Evolutionary conservation across 2,329 filamentous ascomycete genomes (phyloP), one percentile per base, ranked within the genome.

Genomic region (Fusarium tuaranense): DNA sequence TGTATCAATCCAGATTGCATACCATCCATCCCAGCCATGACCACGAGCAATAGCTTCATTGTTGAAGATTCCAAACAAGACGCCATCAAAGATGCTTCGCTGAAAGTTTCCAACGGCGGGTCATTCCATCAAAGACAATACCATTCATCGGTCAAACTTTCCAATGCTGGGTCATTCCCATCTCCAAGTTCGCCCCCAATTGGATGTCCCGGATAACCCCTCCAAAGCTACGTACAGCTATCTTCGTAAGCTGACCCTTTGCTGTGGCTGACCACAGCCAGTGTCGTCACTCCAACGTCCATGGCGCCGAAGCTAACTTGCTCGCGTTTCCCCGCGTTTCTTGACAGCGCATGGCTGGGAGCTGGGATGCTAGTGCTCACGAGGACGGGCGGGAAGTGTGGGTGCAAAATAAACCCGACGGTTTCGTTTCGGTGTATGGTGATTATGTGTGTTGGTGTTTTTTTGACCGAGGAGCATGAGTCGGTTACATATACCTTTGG

Each of bases 281-380:
- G 41, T 76, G 74, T 76, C 70, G 73, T 76, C 75, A 77, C 75
- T 46, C 46, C 44, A 71, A 48, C 68, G 68, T 67, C 32, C 58
- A 58, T 72, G 60, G 65, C 68, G 58, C 48, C 48, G 63, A 61
- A 63, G 57, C 62, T 68, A 64, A 36, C 22, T n/a, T 34, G 30
- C 46, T 53, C 18, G 48, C 36, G 62, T 22, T 73, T 68, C 70
- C 68, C 70, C 74, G 66, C 71, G 71, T 74, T 70, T 68, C 63
- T 71, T 60, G 38, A 72, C 57, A 70, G 64, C 64, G 39, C 69
- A 71, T 64, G 61, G 63, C 68, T 69, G 39, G 48, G 22, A 60
- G 63, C 68, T 69, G 39, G 48, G 22, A 60, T 67, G 48, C 12
- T 65, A 61, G 64, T 69, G 72, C 68, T 72, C 71, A 74, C 72